Conservation (phyloP, 768 basidiomycete genomes). For the Termitomyces titanicus region DNA sequence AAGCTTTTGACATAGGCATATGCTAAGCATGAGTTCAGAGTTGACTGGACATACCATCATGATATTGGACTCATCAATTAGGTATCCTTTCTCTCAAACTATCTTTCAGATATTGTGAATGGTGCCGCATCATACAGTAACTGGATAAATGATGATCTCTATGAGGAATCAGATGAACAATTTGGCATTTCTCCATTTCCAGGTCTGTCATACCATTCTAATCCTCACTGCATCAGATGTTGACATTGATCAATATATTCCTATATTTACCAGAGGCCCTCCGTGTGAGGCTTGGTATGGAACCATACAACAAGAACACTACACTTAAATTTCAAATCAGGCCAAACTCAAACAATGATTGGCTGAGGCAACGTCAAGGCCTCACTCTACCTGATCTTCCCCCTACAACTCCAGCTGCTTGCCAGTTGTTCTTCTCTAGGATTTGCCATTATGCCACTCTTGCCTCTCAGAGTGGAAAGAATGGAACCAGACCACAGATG, state of each 20-base stretch:
- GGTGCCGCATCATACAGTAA: slow-evolving; percentile 18
- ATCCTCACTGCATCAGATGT: neutral
- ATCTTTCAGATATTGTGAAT: slow-evolving; percentile 7
- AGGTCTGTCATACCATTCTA: slow-evolving; percentile 10
- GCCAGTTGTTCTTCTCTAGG: neutral
- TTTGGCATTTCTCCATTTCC: slow-evolving; percentile 22
- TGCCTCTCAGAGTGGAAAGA: neutral
- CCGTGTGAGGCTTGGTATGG: neutral
- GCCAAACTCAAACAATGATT: slow-evolving; percentile 15
- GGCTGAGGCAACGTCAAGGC: slow-evolving; percentile 19
- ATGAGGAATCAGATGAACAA: slow-evolving; percentile 14
- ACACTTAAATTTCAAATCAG: neutral
- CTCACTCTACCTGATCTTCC: slow-evolving; percentile 19
- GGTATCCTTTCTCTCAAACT: slow-evolving; percentile 16
- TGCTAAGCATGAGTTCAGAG: slow-evolving; percentile 13
- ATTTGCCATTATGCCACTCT: neutral
- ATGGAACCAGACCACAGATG: neutral
- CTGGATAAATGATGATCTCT: slow-evolving; percentile 22
- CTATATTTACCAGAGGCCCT: neutral
- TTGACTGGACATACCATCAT: slow-evolving; percentile 1
- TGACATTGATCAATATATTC: slow-evolving; percentile 17
- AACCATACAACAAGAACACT: neutral
- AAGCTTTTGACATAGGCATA: slow-evolving; percentile 12
- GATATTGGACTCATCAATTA: slow-evolving; percentile 19
- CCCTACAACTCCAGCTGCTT: slow-evolving; percentile 18